Conservation (phyloP, 805 yeast species). For the Kazachstania taianensis region DNA sequence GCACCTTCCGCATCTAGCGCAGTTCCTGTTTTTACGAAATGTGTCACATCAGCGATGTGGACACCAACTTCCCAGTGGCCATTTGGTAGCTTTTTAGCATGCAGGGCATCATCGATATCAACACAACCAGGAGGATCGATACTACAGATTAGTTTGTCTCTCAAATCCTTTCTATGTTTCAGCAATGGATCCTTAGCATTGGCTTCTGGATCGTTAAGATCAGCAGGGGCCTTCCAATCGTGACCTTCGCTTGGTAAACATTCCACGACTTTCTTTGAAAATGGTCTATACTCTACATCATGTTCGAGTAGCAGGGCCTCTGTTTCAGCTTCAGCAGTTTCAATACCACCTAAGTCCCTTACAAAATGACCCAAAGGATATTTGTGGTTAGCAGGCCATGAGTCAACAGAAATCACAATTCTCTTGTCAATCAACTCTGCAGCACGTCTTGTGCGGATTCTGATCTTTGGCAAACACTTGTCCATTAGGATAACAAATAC, state of each 20-base stretch:
- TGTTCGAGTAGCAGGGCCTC: slow-evolving; percentile 90
- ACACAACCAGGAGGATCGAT: slow-evolving; percentile 98
- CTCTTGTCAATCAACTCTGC: slow-evolving; percentile 76
- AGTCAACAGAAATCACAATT: slow-evolving; percentile 83
- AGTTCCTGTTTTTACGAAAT: slow-evolving; percentile 88
- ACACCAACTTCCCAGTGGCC: slow-evolving; percentile 98
- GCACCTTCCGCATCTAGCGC: slow-evolving; percentile 95
- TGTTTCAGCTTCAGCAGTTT: slow-evolving; percentile 89
- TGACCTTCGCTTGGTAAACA: slow-evolving; percentile 93
- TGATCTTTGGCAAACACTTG: slow-evolving; percentile 71
- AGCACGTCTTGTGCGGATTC: slow-evolving; percentile 83
- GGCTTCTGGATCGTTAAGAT: slow-evolving; percentile 43
- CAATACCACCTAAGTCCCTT: slow-evolving; percentile 79
- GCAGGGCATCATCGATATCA: slow-evolving; percentile 97
- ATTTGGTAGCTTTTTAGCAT: slow-evolving; percentile 73
- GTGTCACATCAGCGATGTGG: slow-evolving; percentile 97
- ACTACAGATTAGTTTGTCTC: slow-evolving; percentile 85
- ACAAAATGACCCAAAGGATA: slow-evolving; percentile 94
- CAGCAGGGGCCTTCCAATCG: slow-evolving; percentile 80
- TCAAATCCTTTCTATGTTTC: slow-evolving; percentile 64
- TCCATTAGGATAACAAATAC: slow-evolving; percentile 88
- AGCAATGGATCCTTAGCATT: slow-evolving; percentile 38
- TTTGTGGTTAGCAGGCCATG: slow-evolving; percentile 79
- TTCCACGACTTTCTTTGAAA: slow-evolving; percentile 80
- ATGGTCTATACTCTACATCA: slow-evolving; percentile 94